Conservation (phyloP, 495 filamentous ascomycete genomes). For the Schizothecium vesticola region DNA sequence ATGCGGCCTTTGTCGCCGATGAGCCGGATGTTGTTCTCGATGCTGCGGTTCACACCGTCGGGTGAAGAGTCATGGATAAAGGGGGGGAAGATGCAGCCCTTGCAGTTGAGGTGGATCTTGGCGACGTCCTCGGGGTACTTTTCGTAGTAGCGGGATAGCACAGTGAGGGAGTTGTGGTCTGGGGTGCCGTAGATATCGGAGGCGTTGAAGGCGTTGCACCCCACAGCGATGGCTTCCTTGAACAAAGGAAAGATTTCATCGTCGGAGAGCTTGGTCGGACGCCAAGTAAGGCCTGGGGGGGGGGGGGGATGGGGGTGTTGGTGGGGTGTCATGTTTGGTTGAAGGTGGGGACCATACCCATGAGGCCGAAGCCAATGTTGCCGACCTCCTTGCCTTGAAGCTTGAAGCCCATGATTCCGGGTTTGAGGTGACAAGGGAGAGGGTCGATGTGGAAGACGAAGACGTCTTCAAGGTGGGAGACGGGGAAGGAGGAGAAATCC, state of each 20-base stretch:
- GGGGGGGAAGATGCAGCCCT: slow-evolving; percentile 47
- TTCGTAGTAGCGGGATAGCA: slow-evolving; percentile 61
- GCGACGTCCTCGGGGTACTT: slow-evolving; percentile 62
- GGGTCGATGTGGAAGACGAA: neutral
- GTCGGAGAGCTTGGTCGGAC: slow-evolving; percentile 43
- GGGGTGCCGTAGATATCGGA: slow-evolving; percentile 76
- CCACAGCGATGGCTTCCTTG: slow-evolving; percentile 60
- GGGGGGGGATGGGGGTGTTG: slow-evolving; percentile 18
- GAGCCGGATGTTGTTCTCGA: slow-evolving; percentile 61
- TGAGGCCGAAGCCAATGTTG: slow-evolving; percentile 53
- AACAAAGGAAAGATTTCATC: slow-evolving; percentile 62
- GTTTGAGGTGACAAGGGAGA: neutral
- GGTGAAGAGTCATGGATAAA: slow-evolving; percentile 49
- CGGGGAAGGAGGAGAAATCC: neutral
- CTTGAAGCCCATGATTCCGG: slow-evolving; percentile 17
- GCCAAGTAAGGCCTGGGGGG: slow-evolving; percentile 68
- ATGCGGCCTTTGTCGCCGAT: slow-evolving; percentile 72
- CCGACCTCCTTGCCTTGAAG: slow-evolving; percentile 51
- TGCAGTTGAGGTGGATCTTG: slow-evolving; percentile 61
- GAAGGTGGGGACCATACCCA: slow-evolving; percentile 33
- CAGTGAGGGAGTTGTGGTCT: slow-evolving; percentile 59
- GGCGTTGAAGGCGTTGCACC: slow-evolving; percentile 73
- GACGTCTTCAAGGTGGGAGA: neutral
- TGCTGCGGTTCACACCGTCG: slow-evolving; percentile 56
- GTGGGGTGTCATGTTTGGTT: neutral